These are phyloP conservation scores for Puccinia coronata DNA, from an alignment of 1,284 basidiomycete genomes.

Conservation along the genomic window DNA sequence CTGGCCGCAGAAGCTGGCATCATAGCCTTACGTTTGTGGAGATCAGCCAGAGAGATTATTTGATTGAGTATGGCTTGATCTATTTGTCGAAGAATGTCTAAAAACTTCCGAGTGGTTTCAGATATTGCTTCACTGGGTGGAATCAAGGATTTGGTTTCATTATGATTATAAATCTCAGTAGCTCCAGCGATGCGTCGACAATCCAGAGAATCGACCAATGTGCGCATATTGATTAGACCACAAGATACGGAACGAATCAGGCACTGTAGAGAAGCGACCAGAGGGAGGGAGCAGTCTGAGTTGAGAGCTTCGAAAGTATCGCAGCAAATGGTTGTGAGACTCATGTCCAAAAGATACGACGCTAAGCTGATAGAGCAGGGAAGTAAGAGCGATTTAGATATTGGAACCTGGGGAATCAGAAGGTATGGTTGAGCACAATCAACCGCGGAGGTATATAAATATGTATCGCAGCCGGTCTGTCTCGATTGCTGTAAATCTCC, in stretches of 20 bases:
- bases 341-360: neutral
- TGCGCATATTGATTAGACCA: constrained; percentile 6
- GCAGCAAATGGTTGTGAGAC: neutral
- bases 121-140: constrained; percentile 11
- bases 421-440: neutral
- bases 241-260: constrained; percentile 17
- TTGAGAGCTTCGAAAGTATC: constrained; percentile 25
- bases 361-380: neutral
- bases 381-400: neutral
- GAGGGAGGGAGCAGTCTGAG: constrained; percentile 10
- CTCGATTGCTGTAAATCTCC: too few relatives aligned
- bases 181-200: neutral
- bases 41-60: neutral
- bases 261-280: neutral
- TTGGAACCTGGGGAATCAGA: neutral
- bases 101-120: constrained; percentile 8
- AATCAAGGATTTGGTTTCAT: neutral
- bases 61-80: constrained; percentile 18
- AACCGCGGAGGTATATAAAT: neutral
- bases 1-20: neutral
- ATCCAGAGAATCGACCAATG: neutral
- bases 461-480: too few relatives aligned
- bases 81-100: neutral
- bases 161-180: neutral
- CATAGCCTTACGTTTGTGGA: neutral